Percentiles rank a stretch among this genome's conserved stretches.
phyloP scores from a whole-genome alignment of 495 filamentous ascomycete genomes.

The Hyaloscypha variabilis region DNA sequence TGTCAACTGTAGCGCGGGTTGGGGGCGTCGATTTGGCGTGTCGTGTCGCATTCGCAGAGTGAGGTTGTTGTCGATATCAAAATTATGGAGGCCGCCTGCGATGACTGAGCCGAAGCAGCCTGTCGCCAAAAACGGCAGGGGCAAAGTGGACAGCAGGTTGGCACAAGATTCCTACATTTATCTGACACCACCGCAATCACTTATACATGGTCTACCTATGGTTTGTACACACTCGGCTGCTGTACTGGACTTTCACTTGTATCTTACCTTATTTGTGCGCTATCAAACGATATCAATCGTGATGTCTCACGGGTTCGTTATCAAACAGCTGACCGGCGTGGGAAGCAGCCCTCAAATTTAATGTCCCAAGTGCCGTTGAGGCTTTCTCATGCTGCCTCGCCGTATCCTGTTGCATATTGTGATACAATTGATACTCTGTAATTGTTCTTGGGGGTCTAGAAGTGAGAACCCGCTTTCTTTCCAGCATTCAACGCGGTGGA shows the following conservation, averaged over 20 bases:
- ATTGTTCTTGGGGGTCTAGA: too few relatives aligned
- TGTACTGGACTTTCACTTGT: neutral
- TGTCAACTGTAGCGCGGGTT: neutral
- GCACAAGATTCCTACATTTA: neutral
- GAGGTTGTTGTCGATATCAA: conserved; percentile 23
- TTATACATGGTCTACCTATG: neutral
- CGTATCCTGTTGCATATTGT: too few relatives aligned
- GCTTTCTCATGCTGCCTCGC: too few relatives aligned
- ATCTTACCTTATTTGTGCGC: neutral
- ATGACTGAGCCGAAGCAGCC: neutral
- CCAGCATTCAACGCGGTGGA: too few relatives aligned
- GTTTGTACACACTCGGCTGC: neutral
- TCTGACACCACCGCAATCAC: neutral
- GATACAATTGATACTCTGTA: too few relatives aligned
- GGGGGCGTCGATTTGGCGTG: neutral
- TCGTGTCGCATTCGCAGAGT: conserved; percentile 19
- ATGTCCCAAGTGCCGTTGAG: neutral
- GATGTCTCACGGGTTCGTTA: neutral
- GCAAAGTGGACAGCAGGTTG: neutral
- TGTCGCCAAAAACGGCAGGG: neutral
- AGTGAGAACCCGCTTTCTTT: too few relatives aligned
- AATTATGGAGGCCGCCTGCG: conserved; percentile 13
- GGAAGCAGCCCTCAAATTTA: neutral
- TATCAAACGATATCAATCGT: neutral
- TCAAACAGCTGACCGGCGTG: neutral